These are phyloP conservation scores for Lomentospora prolificans DNA, from an alignment of 2,329 filamentous ascomycete genomes.

Conservation along the genomic window DNA sequence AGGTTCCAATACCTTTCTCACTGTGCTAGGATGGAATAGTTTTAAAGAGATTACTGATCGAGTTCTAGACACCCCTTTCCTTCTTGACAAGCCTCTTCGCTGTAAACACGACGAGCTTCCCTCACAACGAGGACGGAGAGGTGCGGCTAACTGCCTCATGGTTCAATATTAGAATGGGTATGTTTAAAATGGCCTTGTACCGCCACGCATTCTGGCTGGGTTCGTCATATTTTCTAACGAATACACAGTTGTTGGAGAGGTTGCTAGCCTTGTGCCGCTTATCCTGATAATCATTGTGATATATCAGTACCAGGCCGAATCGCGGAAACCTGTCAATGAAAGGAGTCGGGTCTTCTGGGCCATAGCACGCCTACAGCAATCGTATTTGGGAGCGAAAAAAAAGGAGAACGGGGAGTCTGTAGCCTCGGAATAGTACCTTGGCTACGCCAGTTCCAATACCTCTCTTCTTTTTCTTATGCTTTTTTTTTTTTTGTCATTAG, in stretches of 20 bases:
- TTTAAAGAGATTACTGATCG: neutral
- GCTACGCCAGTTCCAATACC: no score
- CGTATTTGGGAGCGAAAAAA: no score
- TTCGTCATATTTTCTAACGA: neutral
- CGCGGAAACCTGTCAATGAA: neutral
- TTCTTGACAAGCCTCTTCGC: conserved; percentile 13
- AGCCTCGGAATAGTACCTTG: no score
- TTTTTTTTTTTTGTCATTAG: no score
- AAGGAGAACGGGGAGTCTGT: no score
- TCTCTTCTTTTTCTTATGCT: no score
- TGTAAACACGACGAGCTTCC: conserved; percentile 8
- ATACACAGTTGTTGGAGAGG: neutral
- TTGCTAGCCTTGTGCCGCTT: neutral
- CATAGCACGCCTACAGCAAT: no score
- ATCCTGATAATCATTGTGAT: neutral
- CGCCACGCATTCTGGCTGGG: neutral
- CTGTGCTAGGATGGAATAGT: neutral
- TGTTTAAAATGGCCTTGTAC: neutral
- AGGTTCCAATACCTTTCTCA: neutral
- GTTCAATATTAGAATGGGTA: conserved; percentile 10
- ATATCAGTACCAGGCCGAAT: neutral
- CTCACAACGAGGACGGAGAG: conserved; percentile 11
- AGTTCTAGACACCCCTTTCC: conserved; percentile 11
- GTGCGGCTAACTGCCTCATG: conserved; percentile 7
- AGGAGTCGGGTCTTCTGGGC: neutral